Evolutionary conservation across 2,329 filamentous ascomycete species (phyloP).

Genomic region (Colletotrichum lupini): DNA sequence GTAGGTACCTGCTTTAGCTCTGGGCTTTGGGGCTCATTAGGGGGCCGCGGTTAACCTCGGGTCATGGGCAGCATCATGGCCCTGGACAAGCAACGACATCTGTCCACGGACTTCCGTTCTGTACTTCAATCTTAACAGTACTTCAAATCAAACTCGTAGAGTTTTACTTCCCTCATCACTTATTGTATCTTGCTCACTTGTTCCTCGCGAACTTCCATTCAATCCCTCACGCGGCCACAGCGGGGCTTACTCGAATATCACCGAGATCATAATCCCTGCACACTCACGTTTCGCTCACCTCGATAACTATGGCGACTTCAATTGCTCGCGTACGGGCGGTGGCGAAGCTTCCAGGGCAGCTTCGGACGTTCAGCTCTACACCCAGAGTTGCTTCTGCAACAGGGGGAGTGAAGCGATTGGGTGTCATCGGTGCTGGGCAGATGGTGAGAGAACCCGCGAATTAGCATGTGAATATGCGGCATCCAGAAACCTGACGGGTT

Average conservation of each 20-base stretch:
- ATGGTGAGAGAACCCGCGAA: conserved; percentile 72
- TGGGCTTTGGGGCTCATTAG: neutral
- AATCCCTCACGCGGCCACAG: neutral
- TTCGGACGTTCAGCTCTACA: conserved; percentile 77
- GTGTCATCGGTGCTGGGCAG: conserved; percentile 94
- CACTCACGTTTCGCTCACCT: conserved; percentile 20
- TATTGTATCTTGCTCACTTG: neutral
- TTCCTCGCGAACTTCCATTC: neutral
- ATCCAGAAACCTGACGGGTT: conserved; percentile 37
- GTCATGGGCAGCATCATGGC: conserved; percentile 22
- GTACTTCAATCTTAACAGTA: neutral
- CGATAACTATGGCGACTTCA: conserved; percentile 30
- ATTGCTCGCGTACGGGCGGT: conserved; percentile 29
- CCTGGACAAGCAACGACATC: conserved; percentile 21
- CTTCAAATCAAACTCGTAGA: conserved; percentile 7
- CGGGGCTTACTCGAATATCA: neutral
- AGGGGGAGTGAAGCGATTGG: conserved; percentile 81
- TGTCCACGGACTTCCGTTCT: conserved; percentile 18
- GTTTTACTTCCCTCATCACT: neutral
- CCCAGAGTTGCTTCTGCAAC: conserved; percentile 66
- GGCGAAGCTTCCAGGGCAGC: conserved; percentile 47
- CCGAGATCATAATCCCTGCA: conserved; percentile 17
- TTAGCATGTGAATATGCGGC: conserved; percentile 48
- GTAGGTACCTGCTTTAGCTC: neutral
- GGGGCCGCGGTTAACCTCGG: conserved; percentile 57